Evolutionary conservation across 2,329 filamentous ascomycete species (phyloP).

Genomic region (Penicillium thymicola): DNA sequence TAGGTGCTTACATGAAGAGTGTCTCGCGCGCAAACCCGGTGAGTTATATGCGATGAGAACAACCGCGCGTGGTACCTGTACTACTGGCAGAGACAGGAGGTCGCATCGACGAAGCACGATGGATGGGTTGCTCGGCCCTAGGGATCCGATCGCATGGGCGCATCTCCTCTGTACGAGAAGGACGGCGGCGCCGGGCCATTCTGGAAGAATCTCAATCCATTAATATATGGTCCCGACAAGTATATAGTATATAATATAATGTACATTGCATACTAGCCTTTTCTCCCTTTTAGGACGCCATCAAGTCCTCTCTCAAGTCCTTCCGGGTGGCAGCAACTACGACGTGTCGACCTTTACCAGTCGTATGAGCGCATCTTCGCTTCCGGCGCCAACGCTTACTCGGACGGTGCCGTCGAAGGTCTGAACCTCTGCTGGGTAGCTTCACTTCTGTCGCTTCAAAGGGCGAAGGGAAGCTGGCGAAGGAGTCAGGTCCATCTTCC

Average conservation of each 20-base stretch:
- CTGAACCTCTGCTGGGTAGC: too few species aligned
- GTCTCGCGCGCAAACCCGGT: not conserved
- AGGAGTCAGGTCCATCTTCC: too few species aligned
- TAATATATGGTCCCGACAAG: not conserved
- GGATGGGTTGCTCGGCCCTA: not conserved
- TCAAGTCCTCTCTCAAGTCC: not conserved
- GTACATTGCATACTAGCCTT: not conserved
- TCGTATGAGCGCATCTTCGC: not conserved
- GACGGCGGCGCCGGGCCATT: not conserved
- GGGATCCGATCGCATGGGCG: not conserved
- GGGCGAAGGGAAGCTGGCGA: too few species aligned
- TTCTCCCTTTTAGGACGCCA: not conserved
- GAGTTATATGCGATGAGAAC: not conserved
- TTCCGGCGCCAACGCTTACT: not conserved
- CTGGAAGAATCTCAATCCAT: not conserved
- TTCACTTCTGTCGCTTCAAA: too few species aligned
- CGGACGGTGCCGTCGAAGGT: not conserved
- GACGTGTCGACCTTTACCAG: not conserved
- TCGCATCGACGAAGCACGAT: too few species aligned
- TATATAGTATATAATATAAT: too few species aligned
- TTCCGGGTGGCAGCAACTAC: not conserved
- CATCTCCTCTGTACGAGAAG: not conserved
- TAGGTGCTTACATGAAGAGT: conserved; percentile 1
- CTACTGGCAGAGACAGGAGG: not conserved
- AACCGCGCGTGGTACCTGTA: not conserved